Evolutionary conservation across 2,329 filamentous ascomycete genomes (phyloP).

Genomic region (Fusarium sp.): DNA sequence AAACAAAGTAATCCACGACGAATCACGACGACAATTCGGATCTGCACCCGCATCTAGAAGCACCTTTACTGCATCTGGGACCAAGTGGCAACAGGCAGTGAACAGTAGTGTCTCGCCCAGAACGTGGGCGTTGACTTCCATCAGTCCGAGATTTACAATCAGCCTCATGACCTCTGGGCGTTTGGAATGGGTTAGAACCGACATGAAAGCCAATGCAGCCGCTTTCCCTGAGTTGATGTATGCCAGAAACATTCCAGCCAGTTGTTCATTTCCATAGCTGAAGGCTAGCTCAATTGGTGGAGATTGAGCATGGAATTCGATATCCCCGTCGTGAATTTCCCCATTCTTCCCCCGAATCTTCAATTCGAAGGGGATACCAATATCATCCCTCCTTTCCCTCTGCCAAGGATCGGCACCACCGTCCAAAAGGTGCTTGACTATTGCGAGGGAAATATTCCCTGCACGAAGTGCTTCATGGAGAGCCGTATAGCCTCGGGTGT

Average conservation of each 20-base stretch:
- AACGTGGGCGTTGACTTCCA: no score
- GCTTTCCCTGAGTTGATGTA: not conserved
- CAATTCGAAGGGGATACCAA: no score
- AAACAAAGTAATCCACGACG: no score
- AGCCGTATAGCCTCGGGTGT: not conserved
- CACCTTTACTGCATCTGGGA: not conserved
- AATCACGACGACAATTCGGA: not conserved
- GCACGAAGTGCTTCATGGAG: not conserved
- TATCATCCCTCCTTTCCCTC: not conserved
- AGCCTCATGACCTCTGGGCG: not conserved
- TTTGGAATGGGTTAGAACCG: not conserved
- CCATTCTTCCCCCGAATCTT: no score
- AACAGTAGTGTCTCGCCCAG: not conserved
- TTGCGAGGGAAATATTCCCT: no score
- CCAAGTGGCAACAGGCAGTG: not conserved
- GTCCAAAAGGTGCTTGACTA: not conserved
- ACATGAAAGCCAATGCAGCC: no score
- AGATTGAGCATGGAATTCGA: no score
- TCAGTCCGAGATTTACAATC: not conserved
- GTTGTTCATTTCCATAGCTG: no score
- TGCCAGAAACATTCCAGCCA: not conserved
- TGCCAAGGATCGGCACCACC: not conserved
- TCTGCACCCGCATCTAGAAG: not conserved
- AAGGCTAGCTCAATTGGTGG: not conserved
- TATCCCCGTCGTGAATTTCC: no score